These are phyloP conservation scores for Phytomonas sp. DNA, from an alignment of 208 protist genomes.

Conservation along the genomic window DNA sequence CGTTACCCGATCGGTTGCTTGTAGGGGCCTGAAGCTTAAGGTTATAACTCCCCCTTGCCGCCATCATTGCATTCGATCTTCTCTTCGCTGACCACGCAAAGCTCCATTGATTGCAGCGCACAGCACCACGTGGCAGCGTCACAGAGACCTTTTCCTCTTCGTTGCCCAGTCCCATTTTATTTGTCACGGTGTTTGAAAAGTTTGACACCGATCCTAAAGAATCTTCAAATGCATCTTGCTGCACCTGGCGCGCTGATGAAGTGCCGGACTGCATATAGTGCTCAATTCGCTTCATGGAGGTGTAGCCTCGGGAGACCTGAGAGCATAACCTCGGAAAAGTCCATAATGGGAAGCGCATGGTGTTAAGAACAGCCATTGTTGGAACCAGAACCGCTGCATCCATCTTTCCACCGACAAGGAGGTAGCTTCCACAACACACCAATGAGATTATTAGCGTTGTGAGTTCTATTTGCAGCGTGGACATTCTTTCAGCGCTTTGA, in stretches of 20 bases:
- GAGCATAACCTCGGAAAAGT: conserved; percentile 53
- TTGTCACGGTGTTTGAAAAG: not conserved
- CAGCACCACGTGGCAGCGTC: conserved; percentile 12
- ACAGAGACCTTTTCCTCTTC: not conserved
- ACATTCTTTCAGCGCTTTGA: conserved; percentile 30
- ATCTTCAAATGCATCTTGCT: conserved; percentile 6
- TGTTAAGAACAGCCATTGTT: conserved; percentile 57
- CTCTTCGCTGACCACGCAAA: conserved; percentile 20
- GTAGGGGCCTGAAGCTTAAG: not conserved
- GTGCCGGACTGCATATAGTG: conserved; percentile 31
- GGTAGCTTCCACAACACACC: conserved; percentile 50
- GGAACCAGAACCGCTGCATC: conserved; percentile 57
- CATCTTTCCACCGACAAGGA: conserved; percentile 46
- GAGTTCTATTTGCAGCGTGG: conserved; percentile 43
- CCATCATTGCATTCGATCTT: not conserved
- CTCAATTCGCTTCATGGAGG: conserved; percentile 53
- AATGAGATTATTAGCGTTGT: conserved; percentile 52
- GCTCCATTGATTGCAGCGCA: conserved; percentile 23
- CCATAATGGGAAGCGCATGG: conserved; percentile 64
- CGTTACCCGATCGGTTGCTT: not conserved
- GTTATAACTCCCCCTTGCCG: not conserved
- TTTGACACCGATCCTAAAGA: not conserved
- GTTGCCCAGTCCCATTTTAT: not conserved
- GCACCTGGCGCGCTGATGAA: conserved; percentile 11
- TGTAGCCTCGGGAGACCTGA: conserved; percentile 44